Evolutionary conservation across 805 yeast genomes (phyloP).

Genomic region (Cyberlindnera subsufficiens): DNA sequence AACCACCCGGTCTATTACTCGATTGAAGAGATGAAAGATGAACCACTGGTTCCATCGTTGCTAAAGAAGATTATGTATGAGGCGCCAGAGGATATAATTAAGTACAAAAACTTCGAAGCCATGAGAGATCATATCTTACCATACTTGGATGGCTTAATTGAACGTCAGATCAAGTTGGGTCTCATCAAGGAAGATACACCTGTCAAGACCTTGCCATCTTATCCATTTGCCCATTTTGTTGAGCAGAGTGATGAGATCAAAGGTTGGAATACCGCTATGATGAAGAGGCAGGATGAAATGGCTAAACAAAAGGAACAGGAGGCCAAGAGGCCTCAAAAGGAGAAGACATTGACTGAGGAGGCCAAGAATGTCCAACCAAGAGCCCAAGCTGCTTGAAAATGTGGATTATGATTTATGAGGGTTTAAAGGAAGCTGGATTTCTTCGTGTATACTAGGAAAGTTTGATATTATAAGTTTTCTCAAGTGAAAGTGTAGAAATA

Average conservation of each 20-base stretch:
- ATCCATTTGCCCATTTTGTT: conserved; percentile 58
- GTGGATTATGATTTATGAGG: too few relatives aligned
- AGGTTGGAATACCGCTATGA: conserved; percentile 35
- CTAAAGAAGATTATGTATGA: conserved; percentile 56
- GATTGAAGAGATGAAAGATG: conserved; percentile 77
- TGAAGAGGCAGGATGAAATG: conserved; percentile 21
- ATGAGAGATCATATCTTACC: conserved; percentile 55
- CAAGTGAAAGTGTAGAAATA: too few relatives aligned
- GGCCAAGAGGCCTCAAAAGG: conserved; percentile 1
- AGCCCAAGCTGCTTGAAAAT: neutral
- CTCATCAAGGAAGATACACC: conserved; percentile 51
- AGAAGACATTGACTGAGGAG: neutral
- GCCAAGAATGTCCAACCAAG: neutral
- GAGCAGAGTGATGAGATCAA: conserved; percentile 29
- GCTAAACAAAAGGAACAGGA: conserved; percentile 12
- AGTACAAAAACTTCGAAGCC: conserved; percentile 55
- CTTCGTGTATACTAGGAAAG: neutral
- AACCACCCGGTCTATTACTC: conserved; percentile 77
- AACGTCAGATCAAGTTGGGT: conserved; percentile 53
- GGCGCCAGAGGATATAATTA: conserved; percentile 59
- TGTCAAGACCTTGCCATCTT: conserved; percentile 49
- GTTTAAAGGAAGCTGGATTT: too few relatives aligned
- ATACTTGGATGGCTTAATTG: conserved; percentile 50
- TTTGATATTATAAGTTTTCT: too few relatives aligned
- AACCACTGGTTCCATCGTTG: conserved; percentile 66